Evolutionary conservation across 1,284 basidiomycete species (phyloP).

Genomic region (Ustilago sp.): DNA sequence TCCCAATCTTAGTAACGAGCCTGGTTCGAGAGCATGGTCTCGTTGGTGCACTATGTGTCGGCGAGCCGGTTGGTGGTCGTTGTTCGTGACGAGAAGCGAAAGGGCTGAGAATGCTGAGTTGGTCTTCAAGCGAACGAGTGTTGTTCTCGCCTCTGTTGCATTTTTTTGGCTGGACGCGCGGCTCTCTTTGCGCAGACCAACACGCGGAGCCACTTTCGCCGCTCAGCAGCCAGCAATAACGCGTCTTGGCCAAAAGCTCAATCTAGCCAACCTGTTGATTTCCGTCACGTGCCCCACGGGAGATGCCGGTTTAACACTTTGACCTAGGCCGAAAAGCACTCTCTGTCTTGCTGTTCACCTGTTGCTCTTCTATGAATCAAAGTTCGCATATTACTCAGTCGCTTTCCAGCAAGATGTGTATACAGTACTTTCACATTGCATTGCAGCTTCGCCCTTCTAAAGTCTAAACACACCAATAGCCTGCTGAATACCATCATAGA

Average conservation of each 20-base stretch:
- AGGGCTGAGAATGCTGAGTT: constrained; percentile 7
- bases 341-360: no score
- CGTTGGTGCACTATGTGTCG: neutral
- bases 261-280: neutral
- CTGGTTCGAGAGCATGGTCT: neutral
- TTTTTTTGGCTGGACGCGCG: neutral
- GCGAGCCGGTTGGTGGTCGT: neutral
- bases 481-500: constrained; percentile 84
- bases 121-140: constrained; percentile 1
- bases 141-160: neutral
- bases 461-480: constrained; percentile 61
- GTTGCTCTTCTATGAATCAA: no score
- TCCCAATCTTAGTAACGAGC: neutral
- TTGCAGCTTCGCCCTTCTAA: constrained; percentile 20
- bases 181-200: constrained; percentile 2
- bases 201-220: neutral
- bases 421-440: neutral
- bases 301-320: neutral
- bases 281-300: neutral
- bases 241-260: constrained; percentile 8
- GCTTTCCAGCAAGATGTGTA: neutral
- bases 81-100: neutral
- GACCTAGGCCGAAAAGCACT: neutral
- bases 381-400: neutral
- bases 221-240: neutral